Conservation (phyloP, 2,329 filamentous ascomycete genomes). For the Aureobasidium melanogenum region DNA sequence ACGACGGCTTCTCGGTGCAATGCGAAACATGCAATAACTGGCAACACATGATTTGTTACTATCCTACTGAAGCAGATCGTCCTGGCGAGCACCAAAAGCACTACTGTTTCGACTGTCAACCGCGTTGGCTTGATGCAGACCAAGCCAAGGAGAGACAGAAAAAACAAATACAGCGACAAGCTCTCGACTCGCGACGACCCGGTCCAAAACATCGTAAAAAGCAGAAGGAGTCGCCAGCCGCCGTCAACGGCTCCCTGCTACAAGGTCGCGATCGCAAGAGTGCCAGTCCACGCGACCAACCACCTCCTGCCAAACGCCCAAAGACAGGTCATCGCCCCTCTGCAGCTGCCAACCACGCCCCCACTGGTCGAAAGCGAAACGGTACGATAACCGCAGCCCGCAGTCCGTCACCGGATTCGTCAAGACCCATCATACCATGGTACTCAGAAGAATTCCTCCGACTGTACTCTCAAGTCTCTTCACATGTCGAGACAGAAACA, state of each 20-base stretch:
- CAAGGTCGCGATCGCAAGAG: constrained; percentile 35
- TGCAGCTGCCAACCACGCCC: constrained; percentile 62
- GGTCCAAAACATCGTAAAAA: constrained; percentile 86
- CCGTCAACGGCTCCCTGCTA: constrained; percentile 52
- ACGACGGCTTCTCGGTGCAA: constrained; percentile 95
- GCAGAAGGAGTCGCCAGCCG: constrained; percentile 58
- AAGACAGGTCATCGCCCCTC: constrained; percentile 76
- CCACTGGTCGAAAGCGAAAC: constrained; percentile 56
- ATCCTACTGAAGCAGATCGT: constrained; percentile 59
- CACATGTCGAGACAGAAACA: constrained; percentile 48
- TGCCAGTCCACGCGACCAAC: constrained; percentile 42
- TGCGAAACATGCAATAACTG: constrained; percentile 94
- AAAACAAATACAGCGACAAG: constrained; percentile 33
- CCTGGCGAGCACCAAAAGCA: constrained; percentile 58
- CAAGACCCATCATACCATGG: constrained; percentile 16
- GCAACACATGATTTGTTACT: constrained; percentile 98
- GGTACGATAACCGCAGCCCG: constrained; percentile 49
- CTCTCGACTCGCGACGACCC: constrained; percentile 55
- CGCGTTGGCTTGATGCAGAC: constrained; percentile 63
- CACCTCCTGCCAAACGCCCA: constrained; percentile 64
- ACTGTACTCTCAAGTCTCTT: constrained; percentile 32
- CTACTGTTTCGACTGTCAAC: constrained; percentile 82
- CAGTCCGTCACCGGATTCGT: constrained; percentile 60
- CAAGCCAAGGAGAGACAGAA: constrained; percentile 22
- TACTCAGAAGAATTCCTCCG: constrained; percentile 57